Base-by-base conservation (phyloP, 2,329 filamentous ascomycete species). In the Neodidymelliopsis sp. region DNA sequence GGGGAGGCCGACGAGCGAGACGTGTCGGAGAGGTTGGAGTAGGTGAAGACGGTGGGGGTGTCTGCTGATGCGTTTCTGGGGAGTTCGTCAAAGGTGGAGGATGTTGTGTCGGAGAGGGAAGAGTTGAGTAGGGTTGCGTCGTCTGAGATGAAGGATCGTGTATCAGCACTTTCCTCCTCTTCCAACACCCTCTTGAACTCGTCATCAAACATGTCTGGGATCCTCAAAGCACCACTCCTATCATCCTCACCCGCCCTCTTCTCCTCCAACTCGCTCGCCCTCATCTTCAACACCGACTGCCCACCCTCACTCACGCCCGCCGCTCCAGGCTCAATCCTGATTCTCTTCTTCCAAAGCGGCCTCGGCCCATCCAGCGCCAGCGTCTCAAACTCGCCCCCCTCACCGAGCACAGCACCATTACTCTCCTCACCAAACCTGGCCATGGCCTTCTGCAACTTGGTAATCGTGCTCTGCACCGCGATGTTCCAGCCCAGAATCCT, bases 381-480 rank as follows among this genome's bases (percentile, higher is more conserved):
- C 22, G 91, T 97, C 80, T 97, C 94, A 72, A 95, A 97, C 77
- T 97, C 94, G 3, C 94, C 94, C 5, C 94, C 94, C 71, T 97
- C 94, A 1, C 94, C 94, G 13, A 97, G 75, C 8, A 92, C 84
- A 7, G 89, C 88, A 0, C 89, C 91, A 55, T 80, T 76, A 52
- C 82, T 77, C 64, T 75, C 77, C 53, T 81, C 75, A 33, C 88
- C 88, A 74, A 95, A 96, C 54, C 84, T 81, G 38, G 78, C 75
- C 68, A 90, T 79, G 1, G 84, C 78, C 53, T 76, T 79, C 22
- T 76, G 73, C 42, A 88, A 64, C 31, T 74, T 74, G 39, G 62
- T 66, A 43, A 81, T 74, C 7, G 79, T 76, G 38, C 59, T 59
- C 4, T 73, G 63, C 62, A 83, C 82, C 3, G 88, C 85, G 13